Evolutionary conservation across 129 eudicot genomes (phyloP).

Genomic region (Heracleum sosnowskyi): DNA sequence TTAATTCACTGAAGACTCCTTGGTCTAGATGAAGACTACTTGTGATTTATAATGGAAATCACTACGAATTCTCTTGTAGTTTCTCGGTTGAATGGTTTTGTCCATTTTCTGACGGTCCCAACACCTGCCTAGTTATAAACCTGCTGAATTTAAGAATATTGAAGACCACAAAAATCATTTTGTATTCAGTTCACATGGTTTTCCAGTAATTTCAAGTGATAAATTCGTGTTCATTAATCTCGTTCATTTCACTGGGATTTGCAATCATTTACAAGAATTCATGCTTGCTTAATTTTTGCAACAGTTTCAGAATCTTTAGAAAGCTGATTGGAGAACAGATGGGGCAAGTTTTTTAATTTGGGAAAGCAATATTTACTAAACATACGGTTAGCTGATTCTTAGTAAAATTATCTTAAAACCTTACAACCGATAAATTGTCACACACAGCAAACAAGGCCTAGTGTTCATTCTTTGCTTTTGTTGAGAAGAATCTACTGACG

Average conservation of each 20-base stretch:
- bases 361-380: not conserved
- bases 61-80: not conserved
- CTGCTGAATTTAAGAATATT: not conserved
- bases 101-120: too few species aligned
- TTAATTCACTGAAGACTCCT: not conserved
- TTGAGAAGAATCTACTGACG: constrained; percentile 47
- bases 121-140: not conserved
- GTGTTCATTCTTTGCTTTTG: constrained; percentile 29
- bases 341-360: not conserved
- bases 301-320: not conserved
- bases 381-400: not conserved
- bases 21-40: not conserved
- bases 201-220: not conserved
- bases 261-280: not conserved
- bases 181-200: too few species aligned
- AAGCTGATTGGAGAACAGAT: not conserved
- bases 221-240: not conserved
- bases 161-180: not conserved
- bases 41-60: not conserved
- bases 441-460: constrained; percentile 11
- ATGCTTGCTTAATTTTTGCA: not conserved
- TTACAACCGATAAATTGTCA: not conserved
- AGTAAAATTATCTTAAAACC: not conserved
- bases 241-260: not conserved
- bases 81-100: not conserved